Percentiles rank a stretch among this genome's conserved stretches.
Conservation (phyloP, 495 filamentous ascomycete genomes). For the Aspergillus haitiensis region DNA sequence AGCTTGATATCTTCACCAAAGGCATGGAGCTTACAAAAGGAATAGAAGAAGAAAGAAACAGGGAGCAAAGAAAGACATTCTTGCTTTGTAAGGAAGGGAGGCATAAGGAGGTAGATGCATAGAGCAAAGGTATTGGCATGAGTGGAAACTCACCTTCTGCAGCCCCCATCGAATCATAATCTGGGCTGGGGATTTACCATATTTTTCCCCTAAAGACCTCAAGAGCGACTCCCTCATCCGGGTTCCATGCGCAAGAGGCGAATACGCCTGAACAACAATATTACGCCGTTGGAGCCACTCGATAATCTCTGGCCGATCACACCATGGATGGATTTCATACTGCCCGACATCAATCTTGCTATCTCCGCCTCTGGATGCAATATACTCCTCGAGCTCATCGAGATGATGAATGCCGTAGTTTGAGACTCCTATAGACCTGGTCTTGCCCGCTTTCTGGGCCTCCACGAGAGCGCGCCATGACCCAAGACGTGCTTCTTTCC, state of each 20-base stretch:
- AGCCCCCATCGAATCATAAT: constrained; percentile 82
- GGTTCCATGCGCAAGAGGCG: constrained; percentile 67
- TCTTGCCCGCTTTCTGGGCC: constrained; percentile 51
- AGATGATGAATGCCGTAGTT: constrained; percentile 60
- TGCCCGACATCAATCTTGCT: constrained; percentile 81
- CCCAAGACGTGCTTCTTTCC: constrained; percentile 45
- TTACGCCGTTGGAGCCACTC: constrained; percentile 69
- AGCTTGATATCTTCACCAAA: not conserved
- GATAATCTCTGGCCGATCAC: constrained; percentile 69
- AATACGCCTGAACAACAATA: constrained; percentile 77
- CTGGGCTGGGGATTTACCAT: constrained; percentile 74
- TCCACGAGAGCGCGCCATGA: constrained; percentile 55
- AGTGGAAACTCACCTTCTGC: constrained; percentile 54
- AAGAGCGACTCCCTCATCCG: constrained; percentile 62
- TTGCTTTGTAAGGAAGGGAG: not conserved
- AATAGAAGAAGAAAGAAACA: constrained; percentile 1
- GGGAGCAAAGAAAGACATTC: no score
- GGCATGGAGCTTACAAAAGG: not conserved
- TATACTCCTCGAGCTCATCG: constrained; percentile 67
- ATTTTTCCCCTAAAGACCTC: constrained; percentile 60
- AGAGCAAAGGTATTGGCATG: no score
- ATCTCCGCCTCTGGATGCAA: constrained; percentile 63
- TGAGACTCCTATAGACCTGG: constrained; percentile 53
- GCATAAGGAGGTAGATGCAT: no score
- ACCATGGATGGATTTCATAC: constrained; percentile 87